Evolutionary conservation across 2,329 filamentous ascomycete species (phyloP).

Genomic region (Calonectria pauciramosa): DNA sequence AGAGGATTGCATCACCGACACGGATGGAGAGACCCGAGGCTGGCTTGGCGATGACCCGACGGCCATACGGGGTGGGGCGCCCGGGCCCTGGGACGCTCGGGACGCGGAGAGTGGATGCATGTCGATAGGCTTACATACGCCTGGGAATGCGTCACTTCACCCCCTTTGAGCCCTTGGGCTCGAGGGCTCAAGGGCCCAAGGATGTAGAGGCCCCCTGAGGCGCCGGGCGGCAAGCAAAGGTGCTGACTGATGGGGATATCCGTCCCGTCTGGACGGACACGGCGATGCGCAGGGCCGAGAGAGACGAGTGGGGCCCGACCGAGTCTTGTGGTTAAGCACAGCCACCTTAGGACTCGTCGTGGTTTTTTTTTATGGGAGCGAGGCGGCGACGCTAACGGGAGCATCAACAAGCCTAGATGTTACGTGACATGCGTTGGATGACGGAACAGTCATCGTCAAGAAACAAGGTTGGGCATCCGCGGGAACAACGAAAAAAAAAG

Average conservation of each 20-base stretch:
- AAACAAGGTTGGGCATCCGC: not conserved
- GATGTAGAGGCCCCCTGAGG: too few relatives aligned
- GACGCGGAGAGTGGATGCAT: not conserved
- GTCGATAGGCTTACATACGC: not conserved
- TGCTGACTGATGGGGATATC: not conserved
- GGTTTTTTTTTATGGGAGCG: not conserved
- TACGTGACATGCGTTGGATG: conserved; percentile 22
- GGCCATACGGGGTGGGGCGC: not conserved
- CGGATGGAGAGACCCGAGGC: not conserved
- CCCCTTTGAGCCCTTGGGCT: not conserved
- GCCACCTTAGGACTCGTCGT: not conserved
- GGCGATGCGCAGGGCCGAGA: not conserved
- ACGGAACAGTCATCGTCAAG: not conserved
- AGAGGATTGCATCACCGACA: not conserved
- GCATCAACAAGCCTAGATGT: not conserved
- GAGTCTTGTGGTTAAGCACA: conserved; percentile 15
- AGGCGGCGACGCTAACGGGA: conserved; percentile 2
- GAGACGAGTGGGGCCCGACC: not conserved
- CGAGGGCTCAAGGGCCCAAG: too few relatives aligned
- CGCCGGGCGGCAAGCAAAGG: not conserved
- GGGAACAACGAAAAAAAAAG: not conserved
- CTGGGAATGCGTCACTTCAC: not conserved
- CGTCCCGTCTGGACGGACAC: not conserved
- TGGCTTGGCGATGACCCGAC: not conserved
- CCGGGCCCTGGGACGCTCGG: not conserved